Conservation (phyloP, 2,329 filamentous ascomycete genomes). For the Colletotrichum graminicola region DNA sequence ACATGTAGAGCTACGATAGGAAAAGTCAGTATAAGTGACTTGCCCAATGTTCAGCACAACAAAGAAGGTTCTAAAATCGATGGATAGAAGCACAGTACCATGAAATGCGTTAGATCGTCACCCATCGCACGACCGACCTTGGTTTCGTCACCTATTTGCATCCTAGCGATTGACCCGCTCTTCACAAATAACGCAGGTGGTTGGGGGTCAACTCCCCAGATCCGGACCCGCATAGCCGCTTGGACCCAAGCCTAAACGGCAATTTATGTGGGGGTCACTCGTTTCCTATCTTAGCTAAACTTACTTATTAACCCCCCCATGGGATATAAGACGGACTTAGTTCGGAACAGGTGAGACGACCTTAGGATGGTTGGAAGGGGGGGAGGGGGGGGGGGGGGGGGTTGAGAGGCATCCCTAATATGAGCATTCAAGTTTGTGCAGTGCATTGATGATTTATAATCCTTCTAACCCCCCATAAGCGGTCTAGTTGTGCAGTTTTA, state of each 20-base stretch:
- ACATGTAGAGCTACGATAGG: no score
- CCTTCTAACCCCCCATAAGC: no score
- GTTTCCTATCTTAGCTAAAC: not conserved
- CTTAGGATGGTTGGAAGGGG: no score
- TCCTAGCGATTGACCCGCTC: slow-evolving; percentile 13
- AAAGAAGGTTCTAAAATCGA: no score
- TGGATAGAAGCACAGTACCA: no score
- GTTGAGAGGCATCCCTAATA: no score
- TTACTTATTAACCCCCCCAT: not conserved
- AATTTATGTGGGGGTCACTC: slow-evolving; percentile 30
- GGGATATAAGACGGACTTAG: not conserved
- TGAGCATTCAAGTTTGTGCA: not conserved
- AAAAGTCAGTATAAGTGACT: no score
- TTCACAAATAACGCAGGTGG: not conserved
- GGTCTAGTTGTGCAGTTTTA: no score
- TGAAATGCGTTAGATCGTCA: no score
- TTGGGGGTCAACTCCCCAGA: slow-evolving; percentile 32
- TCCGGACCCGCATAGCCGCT: slow-evolving; percentile 34
- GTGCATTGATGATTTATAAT: no score
- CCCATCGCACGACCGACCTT: not conserved
- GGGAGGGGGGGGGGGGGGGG: no score
- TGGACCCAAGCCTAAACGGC: slow-evolving; percentile 3
- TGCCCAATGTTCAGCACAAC: no score
- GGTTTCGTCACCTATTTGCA: not conserved
- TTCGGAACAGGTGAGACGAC: not conserved